Conservation (phyloP, 2,329 filamentous ascomycete species). For the Pseudocercospora pini-densiflorae region DNA sequence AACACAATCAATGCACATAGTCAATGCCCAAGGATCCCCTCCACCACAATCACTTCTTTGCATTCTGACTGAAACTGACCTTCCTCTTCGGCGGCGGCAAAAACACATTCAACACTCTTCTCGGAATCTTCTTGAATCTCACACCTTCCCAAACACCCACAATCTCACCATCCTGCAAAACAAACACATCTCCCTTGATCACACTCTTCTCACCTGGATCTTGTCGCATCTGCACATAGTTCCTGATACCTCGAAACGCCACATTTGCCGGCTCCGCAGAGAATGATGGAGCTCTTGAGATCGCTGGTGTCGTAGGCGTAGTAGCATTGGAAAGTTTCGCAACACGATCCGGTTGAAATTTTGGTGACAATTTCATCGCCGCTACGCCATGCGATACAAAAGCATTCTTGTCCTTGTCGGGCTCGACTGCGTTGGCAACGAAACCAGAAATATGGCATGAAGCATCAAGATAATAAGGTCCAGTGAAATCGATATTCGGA, state of each 20-base stretch:
- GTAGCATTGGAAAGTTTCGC: constrained; percentile 20
- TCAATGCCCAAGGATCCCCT: background rate
- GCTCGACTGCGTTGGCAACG: constrained; percentile 43
- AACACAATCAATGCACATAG: background rate
- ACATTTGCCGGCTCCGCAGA: background rate
- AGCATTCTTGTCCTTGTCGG: constrained; percentile 36
- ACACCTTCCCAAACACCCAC: constrained; percentile 40
- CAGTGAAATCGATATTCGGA: constrained; percentile 36
- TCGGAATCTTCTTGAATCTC: constrained; percentile 59
- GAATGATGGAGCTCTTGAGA: background rate
- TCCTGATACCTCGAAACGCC: constrained; percentile 17
- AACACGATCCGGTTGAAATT: constrained; percentile 23
- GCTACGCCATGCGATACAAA: constrained; percentile 45
- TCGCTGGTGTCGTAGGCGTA: background rate
- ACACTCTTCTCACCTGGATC: constrained; percentile 30
- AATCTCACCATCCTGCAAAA: constrained; percentile 39
- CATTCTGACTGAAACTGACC: constrained; percentile 6
- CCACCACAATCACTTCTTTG: constrained; percentile 19
- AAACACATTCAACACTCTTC: constrained; percentile 66
- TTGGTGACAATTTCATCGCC: constrained; percentile 34
- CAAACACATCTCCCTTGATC: constrained; percentile 37
- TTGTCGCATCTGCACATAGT: constrained; percentile 43
- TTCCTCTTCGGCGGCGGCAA: constrained; percentile 59
- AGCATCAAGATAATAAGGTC: constrained; percentile 45
- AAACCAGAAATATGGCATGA: constrained; percentile 45